These are phyloP conservation scores for Starmera amethionina DNA, from an alignment of 805 yeast species.

Conservation along the genomic window DNA sequence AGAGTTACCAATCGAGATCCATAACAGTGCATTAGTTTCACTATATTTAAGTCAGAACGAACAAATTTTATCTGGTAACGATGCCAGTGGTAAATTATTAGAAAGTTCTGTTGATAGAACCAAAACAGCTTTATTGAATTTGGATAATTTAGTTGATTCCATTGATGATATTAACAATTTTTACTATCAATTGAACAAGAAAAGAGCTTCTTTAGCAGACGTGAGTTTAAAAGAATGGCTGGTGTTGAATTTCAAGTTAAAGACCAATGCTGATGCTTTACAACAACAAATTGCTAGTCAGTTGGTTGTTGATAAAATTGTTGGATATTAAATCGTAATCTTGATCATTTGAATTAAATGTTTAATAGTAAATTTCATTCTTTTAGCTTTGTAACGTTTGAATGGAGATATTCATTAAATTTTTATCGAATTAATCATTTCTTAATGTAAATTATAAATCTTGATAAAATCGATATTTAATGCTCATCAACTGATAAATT, in stretches of 20 bases:
- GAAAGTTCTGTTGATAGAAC: constrained; percentile 11
- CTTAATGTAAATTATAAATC: no score
- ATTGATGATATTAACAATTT: constrained; percentile 16
- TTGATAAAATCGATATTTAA: no score
- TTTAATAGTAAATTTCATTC: no score
- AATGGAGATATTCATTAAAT: no score
- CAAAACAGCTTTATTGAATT: constrained; percentile 9
- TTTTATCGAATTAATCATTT: no score
- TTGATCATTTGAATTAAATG: no score
- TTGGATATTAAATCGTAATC: no score
- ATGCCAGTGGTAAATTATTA: constrained; percentile 10
- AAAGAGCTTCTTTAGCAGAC: constrained; percentile 8
- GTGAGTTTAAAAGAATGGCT: constrained; percentile 18
- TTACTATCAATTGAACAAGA: constrained; percentile 17
- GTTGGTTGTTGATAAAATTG: constrained; percentile 11
- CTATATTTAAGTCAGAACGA: constrained; percentile 32
- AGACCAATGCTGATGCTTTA: constrained; percentile 16
- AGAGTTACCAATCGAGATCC: constrained; percentile 57
- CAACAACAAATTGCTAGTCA: constrained; percentile 15
- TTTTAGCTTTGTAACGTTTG: no score
- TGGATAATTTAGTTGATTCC: constrained; percentile 16
- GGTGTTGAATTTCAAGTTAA: constrained; percentile 20
- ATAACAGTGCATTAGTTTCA: constrained; percentile 59
- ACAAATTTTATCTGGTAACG: constrained; percentile 3
- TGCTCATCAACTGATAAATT: no score